Conservation (phyloP, 441 rosid genomes). For the Flueggea neowawraea region DNA sequence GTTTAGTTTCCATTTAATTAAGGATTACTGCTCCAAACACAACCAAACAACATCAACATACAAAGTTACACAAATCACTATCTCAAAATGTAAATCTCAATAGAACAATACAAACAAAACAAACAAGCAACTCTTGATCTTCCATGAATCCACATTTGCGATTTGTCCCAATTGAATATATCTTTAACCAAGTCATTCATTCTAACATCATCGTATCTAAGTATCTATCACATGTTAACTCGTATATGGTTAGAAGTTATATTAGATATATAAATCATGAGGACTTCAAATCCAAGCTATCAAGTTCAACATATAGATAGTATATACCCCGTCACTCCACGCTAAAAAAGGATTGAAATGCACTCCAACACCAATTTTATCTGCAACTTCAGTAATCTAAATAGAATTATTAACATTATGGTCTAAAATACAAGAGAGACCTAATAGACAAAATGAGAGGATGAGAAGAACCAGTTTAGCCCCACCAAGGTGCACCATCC, state of each 20-base stretch:
- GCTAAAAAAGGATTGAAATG: slow-evolving; percentile 86
- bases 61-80: too few species aligned
- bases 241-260: background rate
- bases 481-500: slow-evolving; percentile 80
- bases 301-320: background rate
- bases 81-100: too few species aligned
- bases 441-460: slow-evolving; percentile 7
- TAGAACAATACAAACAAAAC: too few species aligned
- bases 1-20: too few species aligned
- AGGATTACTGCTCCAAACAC: too few species aligned
- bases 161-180: slow-evolving; percentile 4
- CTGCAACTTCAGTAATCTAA: slow-evolving; percentile 68
- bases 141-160: too few species aligned
- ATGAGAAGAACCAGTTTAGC: slow-evolving; percentile 56
- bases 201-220: slow-evolving; percentile 59
- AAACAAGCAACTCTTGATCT: too few species aligned
- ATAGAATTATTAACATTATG: slow-evolving; percentile 9
- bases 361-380: slow-evolving; percentile 83
- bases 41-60: too few species aligned
- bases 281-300: background rate
- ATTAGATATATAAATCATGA: background rate
- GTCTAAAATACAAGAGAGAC: background rate
- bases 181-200: slow-evolving; percentile 7
- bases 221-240: slow-evolving; percentile 20
- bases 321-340: slow-evolving; percentile 73